Base-by-base conservation (phyloP, 306 rosid genomes). In the Trifolium fragiferum region DNA sequence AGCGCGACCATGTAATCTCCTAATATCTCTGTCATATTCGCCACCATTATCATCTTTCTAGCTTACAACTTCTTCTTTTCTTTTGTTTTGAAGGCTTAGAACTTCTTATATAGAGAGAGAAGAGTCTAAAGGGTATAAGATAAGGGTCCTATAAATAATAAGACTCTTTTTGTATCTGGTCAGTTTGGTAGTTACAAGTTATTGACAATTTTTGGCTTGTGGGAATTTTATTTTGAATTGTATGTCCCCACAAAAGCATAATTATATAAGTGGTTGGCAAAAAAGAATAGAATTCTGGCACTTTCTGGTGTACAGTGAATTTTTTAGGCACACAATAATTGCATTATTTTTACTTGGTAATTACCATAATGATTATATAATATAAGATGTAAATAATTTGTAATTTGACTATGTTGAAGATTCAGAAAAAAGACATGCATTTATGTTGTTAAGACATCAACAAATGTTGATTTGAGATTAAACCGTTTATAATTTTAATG, bases 21-120 rank as follows among this genome's bases (percentile, higher is more conserved):
- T 18, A 91, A 67, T 40, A 91, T 81, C 87, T 86, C 84, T 33
- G 89, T 84, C 78, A 83, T 73, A 1, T 66, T 49, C 70, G 75
- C 90, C 76, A 83, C 89, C 89, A 84, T 83, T 68, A 89, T 86
- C 97, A 91, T 90, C 81, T 21, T 78, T 53, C 72, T 55, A 23
- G 12, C 43, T 49, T 72, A 40, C 7, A 43, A 4, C 53, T 58
- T 68, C n/a, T 37, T 35, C 12, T 3, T 51, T 33, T 16, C 51
- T 51, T 60, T 49, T 6, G 11, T 66, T 44, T 68, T 51, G 41
- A 16, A 73, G 43, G 15, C 40, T 54, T 7, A 57, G 43, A 80
- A 55, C 37, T 66, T 68, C 41, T 77, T 18, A 66, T 21, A 63
- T 23, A 58, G 14, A 59, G 20, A 23, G 8, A 57, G 66, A 73